Conservation (phyloP, 2,329 filamentous ascomycete genomes). For the Huntiella omanensis region DNA sequence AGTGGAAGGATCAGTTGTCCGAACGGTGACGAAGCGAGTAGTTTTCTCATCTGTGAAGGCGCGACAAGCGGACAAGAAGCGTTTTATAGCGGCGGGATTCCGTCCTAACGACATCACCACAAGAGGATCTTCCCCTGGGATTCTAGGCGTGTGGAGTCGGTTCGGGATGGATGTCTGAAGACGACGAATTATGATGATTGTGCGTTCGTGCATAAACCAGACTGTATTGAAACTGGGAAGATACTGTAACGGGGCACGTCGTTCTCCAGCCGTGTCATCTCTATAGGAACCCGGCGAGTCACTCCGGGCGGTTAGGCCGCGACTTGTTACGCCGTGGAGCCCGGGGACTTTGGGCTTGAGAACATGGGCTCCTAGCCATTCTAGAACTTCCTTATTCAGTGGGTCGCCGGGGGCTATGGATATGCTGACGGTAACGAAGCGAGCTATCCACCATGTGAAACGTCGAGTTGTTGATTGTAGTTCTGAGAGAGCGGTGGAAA, state of each 20-base stretch:
- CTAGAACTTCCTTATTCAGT: conserved; percentile 21
- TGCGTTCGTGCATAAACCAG: conserved; percentile 19
- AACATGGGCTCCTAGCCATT: conserved; percentile 21
- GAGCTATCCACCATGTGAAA: conserved; percentile 20
- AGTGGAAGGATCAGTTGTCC: conserved; percentile 15
- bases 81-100: conserved; percentile 17
- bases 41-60: conserved; percentile 19
- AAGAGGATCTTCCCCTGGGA: conserved; percentile 18
- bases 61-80: conserved; percentile 17
- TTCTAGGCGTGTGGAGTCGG: not conserved
- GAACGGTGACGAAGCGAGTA: conserved; percentile 20
- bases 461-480: conserved; percentile 16
- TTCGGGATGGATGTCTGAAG: conserved; percentile 14
- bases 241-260: conserved; percentile 20
- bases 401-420: conserved; percentile 20
- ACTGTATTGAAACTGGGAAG: conserved; percentile 21
- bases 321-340: conserved; percentile 17
- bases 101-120: conserved; percentile 22
- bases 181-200: conserved; percentile 20
- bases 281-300: conserved; percentile 11
- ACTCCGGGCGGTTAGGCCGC: conserved; percentile 13
- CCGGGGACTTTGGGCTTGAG: conserved; percentile 15
- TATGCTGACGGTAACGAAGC: conserved; percentile 21
- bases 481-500: conserved; percentile 17
- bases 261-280: conserved; percentile 16